Conservation (phyloP, 106 monocot species). For the Platanthera zijinensis region DNA sequence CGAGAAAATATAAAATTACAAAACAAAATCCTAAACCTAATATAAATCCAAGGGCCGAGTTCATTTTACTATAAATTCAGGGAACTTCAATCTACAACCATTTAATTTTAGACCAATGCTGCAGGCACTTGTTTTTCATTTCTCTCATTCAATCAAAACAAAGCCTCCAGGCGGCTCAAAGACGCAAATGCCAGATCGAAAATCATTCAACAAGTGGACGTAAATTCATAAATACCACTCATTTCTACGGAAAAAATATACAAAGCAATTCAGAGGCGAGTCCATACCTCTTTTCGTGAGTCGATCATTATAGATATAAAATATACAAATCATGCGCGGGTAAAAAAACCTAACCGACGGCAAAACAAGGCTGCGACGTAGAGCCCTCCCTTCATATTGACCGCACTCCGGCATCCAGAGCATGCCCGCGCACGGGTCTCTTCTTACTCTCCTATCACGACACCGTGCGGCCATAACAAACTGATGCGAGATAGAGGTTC, state of each 20-base stretch:
- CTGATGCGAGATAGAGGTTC: slow-evolving; percentile 48
- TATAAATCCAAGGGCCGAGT: too few relatives aligned
- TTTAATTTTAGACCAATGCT: too few relatives aligned
- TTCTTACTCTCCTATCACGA: slow-evolving; percentile 18
- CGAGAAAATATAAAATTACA: too few relatives aligned
- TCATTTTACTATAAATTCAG: too few relatives aligned
- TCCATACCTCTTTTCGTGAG: neutral
- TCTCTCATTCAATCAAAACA: too few relatives aligned
- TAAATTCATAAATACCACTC: slow-evolving; percentile 2
- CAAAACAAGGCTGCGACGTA: slow-evolving; percentile 1
- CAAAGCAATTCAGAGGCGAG: neutral
- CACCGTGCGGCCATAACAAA: slow-evolving; percentile 42
- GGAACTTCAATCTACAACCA: too few relatives aligned
- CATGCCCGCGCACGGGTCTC: neutral
- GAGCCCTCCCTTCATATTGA: neutral
- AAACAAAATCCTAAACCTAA: too few relatives aligned
- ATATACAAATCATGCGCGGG: neutral
- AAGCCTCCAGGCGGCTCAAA: too few relatives aligned
- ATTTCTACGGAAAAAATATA: neutral
- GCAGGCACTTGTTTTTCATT: too few relatives aligned
- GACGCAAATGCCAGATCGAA: too few relatives aligned
- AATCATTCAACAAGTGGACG: too few relatives aligned
- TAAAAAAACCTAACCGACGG: neutral
- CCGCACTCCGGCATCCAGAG: neutral
- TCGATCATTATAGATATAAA: neutral